Base-by-base conservation (phyloP, 2,329 filamentous ascomycete species). In the Scleromitrula shiraiana region DNA sequence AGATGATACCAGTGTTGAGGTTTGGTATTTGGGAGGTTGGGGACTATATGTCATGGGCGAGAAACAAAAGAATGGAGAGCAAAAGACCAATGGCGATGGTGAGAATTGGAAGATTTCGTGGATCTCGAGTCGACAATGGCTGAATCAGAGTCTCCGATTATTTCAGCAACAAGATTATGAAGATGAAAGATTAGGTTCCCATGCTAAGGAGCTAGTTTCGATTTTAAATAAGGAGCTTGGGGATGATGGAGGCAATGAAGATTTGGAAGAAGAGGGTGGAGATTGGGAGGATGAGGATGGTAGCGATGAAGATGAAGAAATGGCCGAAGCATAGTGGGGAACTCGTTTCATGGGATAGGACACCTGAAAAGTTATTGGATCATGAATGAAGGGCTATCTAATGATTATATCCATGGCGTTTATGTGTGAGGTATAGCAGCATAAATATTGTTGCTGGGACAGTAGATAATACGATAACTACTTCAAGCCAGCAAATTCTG, bases 1-100 rank as follows among this genome's bases (percentile, higher is more conserved):
- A 64, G 91, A 98, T 57, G 94, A 98, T 63, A 77, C 85, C 62
- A 95, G 91, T 65, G 86, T 98, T 17, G 93, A 98, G 68, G 85
- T 88, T 15, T 96, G 90, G 89, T 98, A 98, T 68, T 75, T 98
- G 5, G 93, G 93, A 36, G 94, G 93, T 4, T 97, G 91, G 87
- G 90, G 88, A 59, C 75, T 94, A 56, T 88, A 88, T 64, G 76
- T 95, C 50, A 72, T 85, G 53, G 86, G 85, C 9, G 78, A 86
- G 64, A 86, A 83, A 72, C 70, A 79, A 59, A 78, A 74, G 58
- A 67, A 67, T 53, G 58, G 58, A 35, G 47, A 48, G 19, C 67
- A 66, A 37, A 47, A 49, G 10, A 56, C 59, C 46, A 67, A 66
- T 29, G 63, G 68, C 58, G 68, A 73, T 62, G 63, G 66, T 53